Conservation (phyloP, 2,329 filamentous ascomycete genomes). For the Shiraia bambusicola region DNA sequence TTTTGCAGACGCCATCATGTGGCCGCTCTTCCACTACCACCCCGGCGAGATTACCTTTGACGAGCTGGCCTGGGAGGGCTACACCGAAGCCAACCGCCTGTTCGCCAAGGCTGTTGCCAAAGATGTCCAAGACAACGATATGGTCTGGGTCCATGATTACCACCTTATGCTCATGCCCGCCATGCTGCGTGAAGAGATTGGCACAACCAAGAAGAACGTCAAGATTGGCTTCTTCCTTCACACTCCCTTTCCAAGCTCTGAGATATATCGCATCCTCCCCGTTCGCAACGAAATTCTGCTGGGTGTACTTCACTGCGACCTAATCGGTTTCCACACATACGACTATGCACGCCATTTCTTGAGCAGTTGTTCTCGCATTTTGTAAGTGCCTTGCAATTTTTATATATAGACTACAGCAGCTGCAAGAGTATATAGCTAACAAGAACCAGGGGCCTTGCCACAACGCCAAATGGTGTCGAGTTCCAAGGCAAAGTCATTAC, state of each 20-base stretch:
- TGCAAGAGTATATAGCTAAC: conserved; percentile 8
- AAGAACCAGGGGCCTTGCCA: conserved; percentile 61
- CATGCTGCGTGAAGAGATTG: conserved; percentile 91
- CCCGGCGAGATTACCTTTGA: conserved; percentile 98
- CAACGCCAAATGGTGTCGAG: conserved; percentile 90
- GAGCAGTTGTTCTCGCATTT: conserved; percentile 91
- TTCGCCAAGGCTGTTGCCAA: conserved; percentile 87
- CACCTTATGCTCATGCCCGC: conserved; percentile 95
- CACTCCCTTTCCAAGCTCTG: conserved; percentile 93
- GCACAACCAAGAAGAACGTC: conserved; percentile 78
- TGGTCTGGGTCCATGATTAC: conserved; percentile 99
- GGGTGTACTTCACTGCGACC: conserved; percentile 87
- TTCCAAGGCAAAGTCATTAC: conserved; percentile 86
- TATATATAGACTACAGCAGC: background rate
- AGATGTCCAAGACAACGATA: conserved; percentile 87
- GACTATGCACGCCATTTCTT: conserved; percentile 98
- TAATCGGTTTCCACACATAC: conserved; percentile 98
- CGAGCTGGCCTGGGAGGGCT: conserved; percentile 89
- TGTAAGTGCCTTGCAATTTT: conserved; percentile 54
- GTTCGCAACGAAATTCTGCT: conserved; percentile 86
- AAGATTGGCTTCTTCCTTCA: conserved; percentile 99
- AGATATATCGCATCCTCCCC: conserved; percentile 94
- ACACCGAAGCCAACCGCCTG: conserved; percentile 86
- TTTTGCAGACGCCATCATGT: conserved; percentile 78
- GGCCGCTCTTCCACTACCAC: conserved; percentile 98